A percentile compares a stretch with the other conserved stretches of the same genome.
Evolutionary conservation across 768 basidiomycete species (phyloP).

Genomic region (Trametes maxima): DNA sequence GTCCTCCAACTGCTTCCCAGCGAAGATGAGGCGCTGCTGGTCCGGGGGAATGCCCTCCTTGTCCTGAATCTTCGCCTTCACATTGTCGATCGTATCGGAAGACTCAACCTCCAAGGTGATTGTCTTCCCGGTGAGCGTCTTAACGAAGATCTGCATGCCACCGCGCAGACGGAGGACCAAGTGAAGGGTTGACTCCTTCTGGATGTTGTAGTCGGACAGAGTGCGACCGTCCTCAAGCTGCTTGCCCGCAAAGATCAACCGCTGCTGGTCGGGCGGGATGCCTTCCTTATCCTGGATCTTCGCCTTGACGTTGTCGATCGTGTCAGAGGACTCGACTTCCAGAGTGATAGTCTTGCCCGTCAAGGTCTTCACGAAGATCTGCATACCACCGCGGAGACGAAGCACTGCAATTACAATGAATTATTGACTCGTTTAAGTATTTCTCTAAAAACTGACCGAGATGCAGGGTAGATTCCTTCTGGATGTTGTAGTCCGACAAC

Average conservation of each 20-base stretch:
- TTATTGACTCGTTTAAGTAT: background rate
- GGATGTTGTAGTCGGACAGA: constrained; percentile 77
- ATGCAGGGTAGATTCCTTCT: constrained; percentile 85
- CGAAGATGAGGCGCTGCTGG: constrained; percentile 37
- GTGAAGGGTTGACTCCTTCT: constrained; percentile 79
- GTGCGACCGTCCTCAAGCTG: constrained; percentile 95
- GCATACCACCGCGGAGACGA: constrained; percentile 89
- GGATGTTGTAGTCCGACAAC: constrained; percentile 88
- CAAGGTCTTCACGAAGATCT: constrained; percentile 86
- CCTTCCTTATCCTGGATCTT: constrained; percentile 86
- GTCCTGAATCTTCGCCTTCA: constrained; percentile 38
- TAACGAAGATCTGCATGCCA: constrained; percentile 53
- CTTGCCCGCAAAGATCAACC: constrained; percentile 92
- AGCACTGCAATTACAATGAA: constrained; percentile 51
- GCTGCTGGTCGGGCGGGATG: constrained; percentile 86
- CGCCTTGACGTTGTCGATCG: constrained; percentile 88
- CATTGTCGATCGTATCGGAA: constrained; percentile 38
- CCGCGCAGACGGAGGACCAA: constrained; percentile 44
- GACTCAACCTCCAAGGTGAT: constrained; percentile 58
- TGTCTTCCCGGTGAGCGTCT: constrained; percentile 54
- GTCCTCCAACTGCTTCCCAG: constrained; percentile 38
- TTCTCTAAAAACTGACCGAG: constrained; percentile 36
- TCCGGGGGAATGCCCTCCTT: constrained; percentile 39
- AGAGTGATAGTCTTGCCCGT: constrained; percentile 93
- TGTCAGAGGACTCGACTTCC: constrained; percentile 92